Base-by-base conservation (phyloP, 2,329 filamentous ascomycete genomes). In the Colletotrichum plurivorum region DNA sequence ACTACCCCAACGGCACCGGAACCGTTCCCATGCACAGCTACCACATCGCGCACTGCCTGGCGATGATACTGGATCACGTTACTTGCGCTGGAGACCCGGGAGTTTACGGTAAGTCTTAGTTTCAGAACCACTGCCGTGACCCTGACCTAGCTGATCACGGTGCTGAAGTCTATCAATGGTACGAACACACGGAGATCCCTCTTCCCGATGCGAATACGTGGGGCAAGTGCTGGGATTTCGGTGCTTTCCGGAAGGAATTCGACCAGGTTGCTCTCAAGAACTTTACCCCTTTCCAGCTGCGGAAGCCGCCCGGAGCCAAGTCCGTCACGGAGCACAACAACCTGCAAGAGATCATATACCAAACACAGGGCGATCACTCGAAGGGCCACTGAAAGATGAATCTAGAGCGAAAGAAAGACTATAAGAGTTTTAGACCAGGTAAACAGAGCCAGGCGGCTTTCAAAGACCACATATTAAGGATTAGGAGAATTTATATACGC, bases 161-260 rank as follows among this genome's bases (percentile, higher is more conserved):
- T n/a, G n/a, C n/a, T n/a, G n/a, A n/a, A n/a, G 61, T 64, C 9
- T 64, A 58, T 8, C 61, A 64, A 36, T 64, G 61, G 61, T 64
- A 64, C 15, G 46, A 58, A 7, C 61, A 64, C 13, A 64, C 53
- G 7, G 61, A 64, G 9, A 52, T 64, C 9, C 61, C 61, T 2
- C n/a, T 64, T 12, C 61, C 61, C 3, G 61, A 64, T 45, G 61
- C 53, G 31, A 64, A 64, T 25, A 64, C 61, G 9, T 58, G 61
- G 61, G 61, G 61, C 16, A 64, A 64, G 36, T 64, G 61, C 45
- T 64, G 61, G 61, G 61, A 64, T 10, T 64, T 64, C 8, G 20
- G 8, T 25, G 20, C 18, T 6, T 64, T 64, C 12, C 61, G 53
- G 9, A 43, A 58, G 10, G 27, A 58, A 2, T 64, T 58, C 36